Evolutionary conservation across 331 rosid species (phyloP).

Genomic region (Malus hybrid): DNA sequence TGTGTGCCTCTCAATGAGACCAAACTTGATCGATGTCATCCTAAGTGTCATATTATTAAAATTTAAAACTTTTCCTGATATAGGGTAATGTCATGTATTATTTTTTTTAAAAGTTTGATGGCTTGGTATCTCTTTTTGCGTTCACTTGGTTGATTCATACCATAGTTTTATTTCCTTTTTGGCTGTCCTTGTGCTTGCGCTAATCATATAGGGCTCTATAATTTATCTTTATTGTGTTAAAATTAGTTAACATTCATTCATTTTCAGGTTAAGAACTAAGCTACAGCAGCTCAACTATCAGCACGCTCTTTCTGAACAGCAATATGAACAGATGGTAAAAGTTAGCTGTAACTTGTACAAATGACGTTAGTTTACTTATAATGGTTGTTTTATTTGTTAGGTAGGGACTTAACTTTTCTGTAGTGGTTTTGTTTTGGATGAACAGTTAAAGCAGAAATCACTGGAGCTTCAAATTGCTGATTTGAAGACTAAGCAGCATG

Average conservation of each 20-base stretch:
- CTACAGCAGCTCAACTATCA: constrained; percentile 75
- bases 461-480: constrained; percentile 94
- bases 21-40: not conserved
- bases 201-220: not conserved
- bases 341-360: constrained; percentile 5
- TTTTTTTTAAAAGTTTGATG: not conserved
- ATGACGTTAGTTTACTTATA: not conserved
- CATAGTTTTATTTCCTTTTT: not conserved
- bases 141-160: not conserved
- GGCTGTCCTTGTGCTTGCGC: not conserved
- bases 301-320: constrained; percentile 71
- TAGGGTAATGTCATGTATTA: not conserved
- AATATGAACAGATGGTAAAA: constrained; percentile 63
- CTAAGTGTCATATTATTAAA: not conserved
- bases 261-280: constrained; percentile 73
- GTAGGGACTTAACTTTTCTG: constrained; percentile 6
- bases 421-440: constrained; percentile 27
- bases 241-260: constrained; percentile 7
- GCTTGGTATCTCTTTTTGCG: not conserved
- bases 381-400: constrained; percentile 5
- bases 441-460: constrained; percentile 79
- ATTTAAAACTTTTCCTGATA: not conserved
- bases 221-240: constrained; percentile 1
- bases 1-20: not conserved
- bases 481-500: constrained; percentile 73